These are phyloP conservation scores for Somion occarium DNA, from an alignment of 1,284 basidiomycete genomes.

Conservation along the genomic window DNA sequence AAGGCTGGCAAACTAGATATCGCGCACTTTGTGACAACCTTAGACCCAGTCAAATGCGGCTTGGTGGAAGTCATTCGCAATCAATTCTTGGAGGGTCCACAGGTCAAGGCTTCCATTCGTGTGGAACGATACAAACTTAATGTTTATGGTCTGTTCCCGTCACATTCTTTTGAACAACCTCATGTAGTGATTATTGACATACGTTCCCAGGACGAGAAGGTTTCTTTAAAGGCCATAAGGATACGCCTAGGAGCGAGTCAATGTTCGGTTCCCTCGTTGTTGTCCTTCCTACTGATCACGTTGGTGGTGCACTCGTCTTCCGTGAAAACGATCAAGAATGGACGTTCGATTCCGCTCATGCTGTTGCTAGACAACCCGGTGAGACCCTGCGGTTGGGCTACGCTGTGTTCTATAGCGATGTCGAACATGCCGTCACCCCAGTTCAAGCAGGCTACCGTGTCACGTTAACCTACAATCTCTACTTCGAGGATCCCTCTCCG, in stretches of 20 bases:
- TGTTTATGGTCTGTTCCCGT: slow-evolving; percentile 26
- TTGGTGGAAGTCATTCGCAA: slow-evolving; percentile 14
- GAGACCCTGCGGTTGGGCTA: slow-evolving; percentile 20
- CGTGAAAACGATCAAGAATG: slow-evolving; percentile 23
- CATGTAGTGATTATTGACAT: not conserved
- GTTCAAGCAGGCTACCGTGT: slow-evolving; percentile 35
- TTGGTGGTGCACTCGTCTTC: slow-evolving; percentile 29
- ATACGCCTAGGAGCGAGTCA: slow-evolving; percentile 28
- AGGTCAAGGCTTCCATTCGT: slow-evolving; percentile 10
- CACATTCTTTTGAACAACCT: not conserved
- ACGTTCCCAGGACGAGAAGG: slow-evolving; percentile 16
- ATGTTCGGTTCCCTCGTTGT: slow-evolving; percentile 39
- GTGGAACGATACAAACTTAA: slow-evolving; percentile 27
- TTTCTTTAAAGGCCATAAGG: slow-evolving; percentile 36
- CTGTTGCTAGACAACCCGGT: not conserved
- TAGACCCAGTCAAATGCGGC: slow-evolving; percentile 14
- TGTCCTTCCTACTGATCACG: slow-evolving; percentile 30
- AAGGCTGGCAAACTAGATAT: slow-evolving; percentile 22
- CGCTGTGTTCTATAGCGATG: slow-evolving; percentile 35
- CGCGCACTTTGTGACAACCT: slow-evolving; percentile 15
- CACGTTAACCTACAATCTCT: slow-evolving; percentile 37
- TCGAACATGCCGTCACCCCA: slow-evolving; percentile 36
- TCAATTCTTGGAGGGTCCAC: slow-evolving; percentile 15
- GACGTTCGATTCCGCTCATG: slow-evolving; percentile 20
- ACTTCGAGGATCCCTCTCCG: slow-evolving; percentile 12